phyloP scores from a whole-genome alignment of 306 rosid species.

The Cajanus cajan region DNA sequence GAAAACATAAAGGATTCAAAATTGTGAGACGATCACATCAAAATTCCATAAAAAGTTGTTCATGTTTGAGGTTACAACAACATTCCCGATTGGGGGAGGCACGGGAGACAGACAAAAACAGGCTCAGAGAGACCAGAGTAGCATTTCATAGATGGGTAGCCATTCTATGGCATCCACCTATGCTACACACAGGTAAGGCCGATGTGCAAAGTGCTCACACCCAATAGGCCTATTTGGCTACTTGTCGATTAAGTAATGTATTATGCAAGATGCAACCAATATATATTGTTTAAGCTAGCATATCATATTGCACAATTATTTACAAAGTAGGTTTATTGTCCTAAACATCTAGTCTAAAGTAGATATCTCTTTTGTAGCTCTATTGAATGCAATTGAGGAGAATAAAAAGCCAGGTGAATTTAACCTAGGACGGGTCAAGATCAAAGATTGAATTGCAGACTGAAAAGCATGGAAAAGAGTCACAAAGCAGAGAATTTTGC shows the following conservation, averaged over 20 bases:
- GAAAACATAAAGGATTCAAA: background rate
- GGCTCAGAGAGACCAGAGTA: background rate
- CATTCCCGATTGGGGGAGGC: background rate
- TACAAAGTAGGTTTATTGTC: background rate
- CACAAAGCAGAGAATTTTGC: background rate
- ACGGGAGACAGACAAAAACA: background rate
- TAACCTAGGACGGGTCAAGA: background rate
- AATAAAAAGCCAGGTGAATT: constrained; percentile 3
- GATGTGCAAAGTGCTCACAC: background rate
- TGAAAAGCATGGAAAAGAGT: background rate
- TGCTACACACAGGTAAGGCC: background rate
- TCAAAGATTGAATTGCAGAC: constrained; percentile 3
- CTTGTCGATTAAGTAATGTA: background rate
- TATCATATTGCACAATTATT: background rate
- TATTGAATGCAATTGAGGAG: background rate
- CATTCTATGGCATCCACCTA: background rate
- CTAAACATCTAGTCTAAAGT: background rate
- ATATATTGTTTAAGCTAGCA: background rate
- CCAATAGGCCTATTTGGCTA: background rate
- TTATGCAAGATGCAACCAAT: background rate
- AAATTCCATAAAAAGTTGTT: background rate
- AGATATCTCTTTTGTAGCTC: background rate
- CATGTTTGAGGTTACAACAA: background rate
- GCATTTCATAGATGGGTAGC: background rate
- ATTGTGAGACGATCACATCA: constrained; percentile 6